Percentiles rank a stretch among this genome's conserved stretches.
Evolutionary conservation across 805 yeast species (phyloP).

Genomic region (Metschnikowia lochheadii): DNA sequence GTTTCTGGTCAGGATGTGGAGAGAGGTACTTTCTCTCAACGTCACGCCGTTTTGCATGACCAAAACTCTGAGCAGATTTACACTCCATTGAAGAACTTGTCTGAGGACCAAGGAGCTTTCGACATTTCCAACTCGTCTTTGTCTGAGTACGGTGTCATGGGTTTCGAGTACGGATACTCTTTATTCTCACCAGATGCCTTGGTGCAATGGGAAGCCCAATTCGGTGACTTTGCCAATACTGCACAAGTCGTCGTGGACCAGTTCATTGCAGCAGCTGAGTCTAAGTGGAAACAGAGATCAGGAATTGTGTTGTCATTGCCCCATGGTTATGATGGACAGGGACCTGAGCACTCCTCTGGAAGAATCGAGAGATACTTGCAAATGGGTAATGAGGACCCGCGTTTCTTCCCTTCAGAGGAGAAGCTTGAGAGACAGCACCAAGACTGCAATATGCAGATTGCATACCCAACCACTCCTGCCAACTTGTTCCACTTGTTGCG

Average conservation of each 20-base stretch:
- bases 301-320: slow-evolving; percentile 94
- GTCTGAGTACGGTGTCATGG: slow-evolving; percentile 99
- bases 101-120: slow-evolving; percentile 80
- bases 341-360: slow-evolving; percentile 99
- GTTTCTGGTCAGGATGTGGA: slow-evolving; percentile 99
- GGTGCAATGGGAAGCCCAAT: slow-evolving; percentile 99
- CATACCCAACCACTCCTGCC: slow-evolving; percentile 97
- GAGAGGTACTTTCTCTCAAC: slow-evolving; percentile 99
- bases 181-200: slow-evolving; percentile 95
- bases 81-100: slow-evolving; percentile 79
- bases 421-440: slow-evolving; percentile 96
- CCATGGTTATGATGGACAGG: slow-evolving; percentile 99
- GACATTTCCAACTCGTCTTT: slow-evolving; percentile 90
- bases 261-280: slow-evolving; percentile 93
- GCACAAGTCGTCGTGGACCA: slow-evolving; percentile 98
- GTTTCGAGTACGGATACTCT: slow-evolving; percentile 98
- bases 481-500: slow-evolving; percentile 93
- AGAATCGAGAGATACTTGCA: slow-evolving; percentile 96
- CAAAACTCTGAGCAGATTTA: slow-evolving; percentile 79
- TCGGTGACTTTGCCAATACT: slow-evolving; percentile 99
- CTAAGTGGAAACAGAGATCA: slow-evolving; percentile 98
- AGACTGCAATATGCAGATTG: slow-evolving; percentile 97
- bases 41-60: slow-evolving; percentile 97
- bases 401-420: slow-evolving; percentile 85
- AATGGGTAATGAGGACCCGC: slow-evolving; percentile 92